Evolutionary conservation across 176 grass and related monocot species (phyloP).

Genomic region (Dendrocalamus sinicus): DNA sequence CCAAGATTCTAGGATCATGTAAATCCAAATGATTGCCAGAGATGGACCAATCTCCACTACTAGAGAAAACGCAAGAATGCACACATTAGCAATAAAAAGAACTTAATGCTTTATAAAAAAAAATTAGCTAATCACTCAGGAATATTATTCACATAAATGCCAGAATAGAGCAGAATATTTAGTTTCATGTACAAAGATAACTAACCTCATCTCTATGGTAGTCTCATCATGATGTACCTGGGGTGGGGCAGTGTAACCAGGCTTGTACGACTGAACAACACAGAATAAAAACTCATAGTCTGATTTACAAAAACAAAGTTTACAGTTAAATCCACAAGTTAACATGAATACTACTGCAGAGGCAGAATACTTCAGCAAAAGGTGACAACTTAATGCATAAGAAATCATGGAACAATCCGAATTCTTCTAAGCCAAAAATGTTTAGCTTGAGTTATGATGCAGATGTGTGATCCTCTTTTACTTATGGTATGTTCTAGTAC

Average conservation of each 20-base stretch:
- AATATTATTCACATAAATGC: slow-evolving; percentile 20
- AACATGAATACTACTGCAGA: not conserved
- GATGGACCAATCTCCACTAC: slow-evolving; percentile 86
- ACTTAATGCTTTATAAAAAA: slow-evolving; percentile 21
- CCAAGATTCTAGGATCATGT: slow-evolving; percentile 73
- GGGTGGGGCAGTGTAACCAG: slow-evolving; percentile 78
- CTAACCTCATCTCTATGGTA: slow-evolving; percentile 81
- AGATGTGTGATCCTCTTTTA: not conserved
- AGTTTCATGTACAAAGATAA: slow-evolving; percentile 32
- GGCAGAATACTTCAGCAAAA: not conserved
- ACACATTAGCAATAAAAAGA: slow-evolving; percentile 20
- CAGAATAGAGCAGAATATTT: slow-evolving; percentile 18
- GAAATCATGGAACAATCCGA: not conserved
- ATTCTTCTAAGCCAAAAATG: slow-evolving; percentile 8
- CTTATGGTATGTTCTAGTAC: not conserved
- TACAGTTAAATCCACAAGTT: slow-evolving; percentile 34
- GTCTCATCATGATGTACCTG: slow-evolving; percentile 73
- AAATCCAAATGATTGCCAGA: slow-evolving; percentile 72
- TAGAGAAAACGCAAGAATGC: not conserved
- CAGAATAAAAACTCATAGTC: slow-evolving; percentile 48
- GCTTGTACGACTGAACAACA: slow-evolving; percentile 78
- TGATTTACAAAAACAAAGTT: slow-evolving; percentile 36
- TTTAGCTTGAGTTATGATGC: not conserved
- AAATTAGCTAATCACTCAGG: slow-evolving; percentile 1
- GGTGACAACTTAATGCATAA: not conserved